phyloP scores from a whole-genome alignment of 192 early-diverging fungal genomes.

The Lobosporangium transversale region DNA sequence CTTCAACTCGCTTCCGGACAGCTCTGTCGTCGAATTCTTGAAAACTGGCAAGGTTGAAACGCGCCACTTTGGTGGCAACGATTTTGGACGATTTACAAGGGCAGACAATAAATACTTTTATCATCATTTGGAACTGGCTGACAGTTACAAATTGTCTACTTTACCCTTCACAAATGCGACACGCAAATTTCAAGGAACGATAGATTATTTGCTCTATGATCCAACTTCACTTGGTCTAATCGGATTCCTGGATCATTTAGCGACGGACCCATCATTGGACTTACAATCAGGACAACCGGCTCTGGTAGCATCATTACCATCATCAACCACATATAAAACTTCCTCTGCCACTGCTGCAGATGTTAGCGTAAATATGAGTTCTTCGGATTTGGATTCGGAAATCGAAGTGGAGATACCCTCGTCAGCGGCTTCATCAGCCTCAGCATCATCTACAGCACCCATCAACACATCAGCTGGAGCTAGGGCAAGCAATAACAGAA shows the following conservation, averaged over 20 bases:
- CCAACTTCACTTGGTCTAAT: slow-evolving; percentile 32
- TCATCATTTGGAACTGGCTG: slow-evolving; percentile 32
- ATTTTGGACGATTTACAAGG: slow-evolving; percentile 48
- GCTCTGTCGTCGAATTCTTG: slow-evolving; percentile 39
- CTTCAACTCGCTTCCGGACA: slow-evolving; percentile 48
- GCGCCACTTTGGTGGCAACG: slow-evolving; percentile 38
- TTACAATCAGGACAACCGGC: background rate
- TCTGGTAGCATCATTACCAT: background rate
- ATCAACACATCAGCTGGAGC: background rate
- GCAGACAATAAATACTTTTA: slow-evolving; percentile 35
- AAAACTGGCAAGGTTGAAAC: slow-evolving; percentile 41
- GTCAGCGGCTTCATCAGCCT: slow-evolving; percentile 4
- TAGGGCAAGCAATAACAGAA: background rate
- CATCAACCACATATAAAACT: background rate
- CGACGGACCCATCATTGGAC: slow-evolving; percentile 2
- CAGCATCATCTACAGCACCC: background rate
- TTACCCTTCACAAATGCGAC: slow-evolving; percentile 47
- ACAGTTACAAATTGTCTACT: slow-evolving; percentile 36
- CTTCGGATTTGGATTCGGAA: slow-evolving; percentile 29
- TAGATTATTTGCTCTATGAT: slow-evolving; percentile 45
- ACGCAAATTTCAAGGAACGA: slow-evolving; percentile 40
- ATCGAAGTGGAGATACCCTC: slow-evolving; percentile 18
- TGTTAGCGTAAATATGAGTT: slow-evolving; percentile 10
- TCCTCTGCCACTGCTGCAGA: background rate
- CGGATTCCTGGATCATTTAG: slow-evolving; percentile 46